Evolutionary conservation across 306 rosid species (phyloP).

Genomic region (Pyrus bretschneideri): DNA sequence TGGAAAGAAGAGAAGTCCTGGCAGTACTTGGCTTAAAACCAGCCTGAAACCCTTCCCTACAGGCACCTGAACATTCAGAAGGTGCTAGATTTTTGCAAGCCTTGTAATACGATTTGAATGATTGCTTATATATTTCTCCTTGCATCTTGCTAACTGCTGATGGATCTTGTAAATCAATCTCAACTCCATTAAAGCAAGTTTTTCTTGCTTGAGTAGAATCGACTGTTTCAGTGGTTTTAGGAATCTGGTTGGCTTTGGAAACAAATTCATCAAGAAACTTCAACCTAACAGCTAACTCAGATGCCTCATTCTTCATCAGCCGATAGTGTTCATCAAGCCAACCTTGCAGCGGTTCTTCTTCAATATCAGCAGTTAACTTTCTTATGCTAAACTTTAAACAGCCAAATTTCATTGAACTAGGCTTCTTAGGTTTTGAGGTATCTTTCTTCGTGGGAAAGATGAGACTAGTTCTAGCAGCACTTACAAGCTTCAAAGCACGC

Average conservation of each 20-base stretch:
- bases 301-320: constrained; percentile 85
- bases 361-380: constrained; percentile 80
- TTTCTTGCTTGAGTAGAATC: constrained; percentile 58
- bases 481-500: constrained; percentile 76
- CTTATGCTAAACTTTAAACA: constrained; percentile 78
- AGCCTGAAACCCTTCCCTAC: constrained; percentile 69
- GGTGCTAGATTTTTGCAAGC: constrained; percentile 68
- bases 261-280: constrained; percentile 68
- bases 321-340: constrained; percentile 98
- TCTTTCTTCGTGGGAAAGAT: constrained; percentile 80
- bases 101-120: constrained; percentile 80
- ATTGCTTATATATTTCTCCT: constrained; percentile 69
- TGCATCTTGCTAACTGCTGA: constrained; percentile 41
- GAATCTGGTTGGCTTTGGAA: constrained; percentile 44
- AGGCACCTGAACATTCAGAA: constrained; percentile 91
- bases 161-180: constrained; percentile 63
- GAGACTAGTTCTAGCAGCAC: constrained; percentile 70
- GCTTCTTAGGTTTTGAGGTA: constrained; percentile 56
- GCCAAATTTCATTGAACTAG: constrained; percentile 67
- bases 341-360: constrained; percentile 97
- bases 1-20: constrained; percentile 77
- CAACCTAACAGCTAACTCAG: constrained; percentile 80
- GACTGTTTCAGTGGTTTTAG: constrained; percentile 47
- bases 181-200: constrained; percentile 46
- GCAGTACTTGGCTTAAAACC: constrained; percentile 84